Conservation (phyloP, 805 yeast genomes). For the Komagataella mondaviorum region DNA sequence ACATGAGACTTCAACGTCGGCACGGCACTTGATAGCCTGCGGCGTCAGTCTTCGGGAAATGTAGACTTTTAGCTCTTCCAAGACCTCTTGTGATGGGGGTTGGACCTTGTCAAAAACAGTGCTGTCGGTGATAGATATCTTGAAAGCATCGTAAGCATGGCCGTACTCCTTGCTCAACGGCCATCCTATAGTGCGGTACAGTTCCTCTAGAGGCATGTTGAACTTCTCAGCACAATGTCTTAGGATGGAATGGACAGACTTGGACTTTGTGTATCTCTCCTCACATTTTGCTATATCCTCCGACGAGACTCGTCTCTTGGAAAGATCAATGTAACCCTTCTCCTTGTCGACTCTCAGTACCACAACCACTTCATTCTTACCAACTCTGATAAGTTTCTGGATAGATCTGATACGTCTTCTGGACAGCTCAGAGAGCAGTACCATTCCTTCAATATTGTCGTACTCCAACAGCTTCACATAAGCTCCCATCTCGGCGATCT, state of each 20-base stretch:
- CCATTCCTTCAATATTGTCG: slow-evolving; percentile 99
- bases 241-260: slow-evolving; percentile 95
- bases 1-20: slow-evolving; percentile 97
- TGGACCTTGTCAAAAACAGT: slow-evolving; percentile 70
- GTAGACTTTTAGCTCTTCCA: slow-evolving; percentile 76
- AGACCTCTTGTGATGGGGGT: slow-evolving; percentile 60
- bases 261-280: slow-evolving; percentile 91
- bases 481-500: slow-evolving; percentile 99
- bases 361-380: slow-evolving; percentile 96
- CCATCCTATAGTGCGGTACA: slow-evolving; percentile 92
- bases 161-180: slow-evolving; percentile 92
- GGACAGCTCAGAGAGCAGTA: slow-evolving; percentile 84
- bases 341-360: slow-evolving; percentile 97
- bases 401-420: slow-evolving; percentile 98
- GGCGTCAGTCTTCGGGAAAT: slow-evolving; percentile 93
- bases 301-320: slow-evolving; percentile 95
- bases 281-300: slow-evolving; percentile 97
- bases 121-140: slow-evolving; percentile 86
- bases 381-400: slow-evolving; percentile 94
- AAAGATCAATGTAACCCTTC: slow-evolving; percentile 94
- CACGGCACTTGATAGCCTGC: slow-evolving; percentile 94
- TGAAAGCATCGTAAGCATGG: slow-evolving; percentile 95
- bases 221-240: slow-evolving; percentile 98
- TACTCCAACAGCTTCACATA: slow-evolving; percentile 92
- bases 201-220: slow-evolving; percentile 69